Evolutionary conservation across 306 rosid genomes (phyloP).

Genomic region (Dryas drummondii): DNA sequence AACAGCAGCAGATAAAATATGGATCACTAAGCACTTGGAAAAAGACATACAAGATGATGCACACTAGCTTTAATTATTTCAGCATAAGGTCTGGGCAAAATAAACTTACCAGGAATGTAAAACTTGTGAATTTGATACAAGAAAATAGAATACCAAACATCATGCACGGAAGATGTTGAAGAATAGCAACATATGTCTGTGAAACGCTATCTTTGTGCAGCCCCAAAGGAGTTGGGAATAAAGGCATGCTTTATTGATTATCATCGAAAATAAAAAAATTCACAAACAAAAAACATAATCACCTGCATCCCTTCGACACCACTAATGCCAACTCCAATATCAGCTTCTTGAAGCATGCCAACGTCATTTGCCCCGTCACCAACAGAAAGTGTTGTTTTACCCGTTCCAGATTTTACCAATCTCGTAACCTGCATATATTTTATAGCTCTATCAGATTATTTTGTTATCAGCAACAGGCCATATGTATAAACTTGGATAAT

Average conservation of each 20-base stretch:
- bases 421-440: slow-evolving; percentile 62
- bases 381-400: slow-evolving; percentile 66
- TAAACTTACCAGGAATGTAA: not conserved
- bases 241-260: slow-evolving; percentile 2
- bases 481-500: not conserved
- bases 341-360: slow-evolving; percentile 95
- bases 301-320: slow-evolving; percentile 99
- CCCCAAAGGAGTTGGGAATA: not conserved
- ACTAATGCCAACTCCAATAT: slow-evolving; percentile 91
- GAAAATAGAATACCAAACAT: not conserved
- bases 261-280: not conserved
- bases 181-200: not conserved
- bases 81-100: not conserved
- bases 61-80: not conserved
- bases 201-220: not conserved
- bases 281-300: slow-evolving; percentile 19
- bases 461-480: slow-evolving; percentile 5
- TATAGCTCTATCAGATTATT: slow-evolving; percentile 25
- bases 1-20: too few species aligned
- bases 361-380: slow-evolving; percentile 98
- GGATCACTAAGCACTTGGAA: not conserved
- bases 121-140: not conserved
- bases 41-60: not conserved
- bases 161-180: not conserved
- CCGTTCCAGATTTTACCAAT: slow-evolving; percentile 69